Percentiles rank a stretch among this genome's conserved stretches.
Evolutionary conservation across 257 asterid species (phyloP).

Genomic region (Solanum bukasovii): DNA sequence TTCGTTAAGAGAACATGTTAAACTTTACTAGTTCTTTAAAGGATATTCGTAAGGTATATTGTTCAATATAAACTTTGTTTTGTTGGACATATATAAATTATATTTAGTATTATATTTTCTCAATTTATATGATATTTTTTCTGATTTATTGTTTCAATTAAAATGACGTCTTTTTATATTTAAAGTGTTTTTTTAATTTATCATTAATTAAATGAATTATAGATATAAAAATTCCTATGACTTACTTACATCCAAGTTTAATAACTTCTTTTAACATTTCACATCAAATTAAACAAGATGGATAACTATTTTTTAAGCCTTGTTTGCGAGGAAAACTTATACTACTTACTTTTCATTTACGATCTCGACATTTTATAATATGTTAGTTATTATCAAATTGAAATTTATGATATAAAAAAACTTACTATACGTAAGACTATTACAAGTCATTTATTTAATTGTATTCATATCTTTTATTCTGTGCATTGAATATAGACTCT

Average conservation of each 20-base stretch:
- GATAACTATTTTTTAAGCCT: background rate
- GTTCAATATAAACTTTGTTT: background rate
- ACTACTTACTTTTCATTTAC: background rate
- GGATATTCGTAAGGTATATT: background rate
- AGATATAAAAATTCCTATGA: too few relatives aligned
- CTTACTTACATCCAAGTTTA: background rate
- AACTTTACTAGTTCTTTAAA: background rate
- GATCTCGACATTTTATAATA: background rate
- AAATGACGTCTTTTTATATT: too few relatives aligned
- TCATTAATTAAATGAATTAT: too few relatives aligned
- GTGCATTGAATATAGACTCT: background rate
- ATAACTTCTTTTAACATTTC: background rate
- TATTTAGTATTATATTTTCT: background rate
- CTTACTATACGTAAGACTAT: background rate
- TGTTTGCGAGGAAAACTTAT: background rate
- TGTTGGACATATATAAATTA: background rate
- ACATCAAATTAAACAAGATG: background rate
- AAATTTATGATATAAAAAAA: background rate
- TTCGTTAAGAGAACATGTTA: background rate
- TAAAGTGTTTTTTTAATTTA: too few relatives aligned
- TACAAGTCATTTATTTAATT: background rate
- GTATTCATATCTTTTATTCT: background rate
- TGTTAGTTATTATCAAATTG: background rate
- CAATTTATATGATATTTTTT: background rate
- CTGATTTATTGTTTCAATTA: too few relatives aligned